Base-by-base conservation (phyloP, 2,329 filamentous ascomycete species). In the Ophiosphaerella korrae region DNA sequence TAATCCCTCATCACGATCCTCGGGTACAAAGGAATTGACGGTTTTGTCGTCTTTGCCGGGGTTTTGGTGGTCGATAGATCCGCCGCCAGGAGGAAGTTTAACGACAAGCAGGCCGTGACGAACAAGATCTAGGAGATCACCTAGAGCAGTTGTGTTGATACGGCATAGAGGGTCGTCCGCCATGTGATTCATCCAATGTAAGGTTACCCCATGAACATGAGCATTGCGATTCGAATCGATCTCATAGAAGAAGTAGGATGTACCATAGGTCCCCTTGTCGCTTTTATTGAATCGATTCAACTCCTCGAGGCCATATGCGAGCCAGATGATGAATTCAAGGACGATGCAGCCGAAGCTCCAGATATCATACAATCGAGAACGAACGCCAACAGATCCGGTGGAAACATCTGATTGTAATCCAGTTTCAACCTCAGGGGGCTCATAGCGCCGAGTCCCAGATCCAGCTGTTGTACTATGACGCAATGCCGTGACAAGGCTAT, bases 321-420 rank as follows among this genome's bases (percentile, higher is more conserved):
- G 44, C 60, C 64, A 67, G 0, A 66, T 48, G 11, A 58, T 46
- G 26, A 63, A 52, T 29, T 67, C 64, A 0, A 66, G 34, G 3
- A 49, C 56, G 9, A 67, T 57, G 40, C 64, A 66, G 2, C 64
- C 64, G 46, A 66, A 60, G 0, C 58, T 42, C 63, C 64, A 67
- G 12, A 66, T 48, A 12, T 68, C 64, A 24, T 60, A 64, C 0
- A 62, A 43, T 0, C 64, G 62, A 24, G 60, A 66, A 1, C 53
- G 50, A 7, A 42, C 38, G 6, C 44, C 50, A 0, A 13, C 34
- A 3, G 38, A 6, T 33, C 50, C 18, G 1, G 40, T 42, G 1
- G 34, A 13, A 1, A 29, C 13, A 3, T 2, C 26, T 5, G 31
- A 7, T 2, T 21, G 24, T 2, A 53, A 7, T n/a, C 47, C 52